Evolutionary conservation across 2,329 filamentous ascomycete species (phyloP).

Genomic region (Penicillium brasilianum): DNA sequence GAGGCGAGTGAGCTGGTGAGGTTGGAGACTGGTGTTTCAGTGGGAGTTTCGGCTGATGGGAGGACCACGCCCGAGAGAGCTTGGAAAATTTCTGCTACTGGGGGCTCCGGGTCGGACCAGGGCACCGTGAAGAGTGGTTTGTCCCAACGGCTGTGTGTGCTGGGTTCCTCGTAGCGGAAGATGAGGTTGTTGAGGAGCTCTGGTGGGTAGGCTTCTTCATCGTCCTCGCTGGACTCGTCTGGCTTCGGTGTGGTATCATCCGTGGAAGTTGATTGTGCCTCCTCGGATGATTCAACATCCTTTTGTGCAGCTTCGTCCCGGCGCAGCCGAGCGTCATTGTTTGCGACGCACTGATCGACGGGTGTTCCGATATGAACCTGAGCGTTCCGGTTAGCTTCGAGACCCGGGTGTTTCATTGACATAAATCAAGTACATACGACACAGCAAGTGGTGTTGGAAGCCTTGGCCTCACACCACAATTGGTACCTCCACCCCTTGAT

Average conservation of each 20-base stretch:
- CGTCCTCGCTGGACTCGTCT: slow-evolving; percentile 10
- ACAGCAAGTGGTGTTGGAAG: slow-evolving; percentile 64
- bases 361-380: slow-evolving; percentile 65
- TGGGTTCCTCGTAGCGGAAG: slow-evolving; percentile 71
- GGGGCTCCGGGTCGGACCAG: slow-evolving; percentile 60
- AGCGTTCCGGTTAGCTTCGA: slow-evolving; percentile 7
- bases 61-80: slow-evolving; percentile 53
- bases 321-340: slow-evolving; percentile 52
- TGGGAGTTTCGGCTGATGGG: slow-evolving; percentile 25
- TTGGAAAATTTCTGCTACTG: slow-evolving; percentile 65
- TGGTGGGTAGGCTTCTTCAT: slow-evolving; percentile 54
- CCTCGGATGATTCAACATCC: not conserved
- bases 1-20: slow-evolving; percentile 29
- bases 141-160: slow-evolving; percentile 69
- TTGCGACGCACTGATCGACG: slow-evolving; percentile 59
- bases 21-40: slow-evolving; percentile 24
- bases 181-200: slow-evolving; percentile 67
- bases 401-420: not conserved
- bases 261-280: slow-evolving; percentile 9
- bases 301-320: slow-evolving; percentile 21
- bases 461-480: slow-evolving; percentile 70
- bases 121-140: slow-evolving; percentile 68
- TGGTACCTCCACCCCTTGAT: slow-evolving; percentile 73
- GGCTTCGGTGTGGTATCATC: slow-evolving; percentile 8
- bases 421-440: slow-evolving; percentile 54